Conservation (phyloP, 352 stramenopile genomes). For the Nothophytophthora sp. region DNA sequence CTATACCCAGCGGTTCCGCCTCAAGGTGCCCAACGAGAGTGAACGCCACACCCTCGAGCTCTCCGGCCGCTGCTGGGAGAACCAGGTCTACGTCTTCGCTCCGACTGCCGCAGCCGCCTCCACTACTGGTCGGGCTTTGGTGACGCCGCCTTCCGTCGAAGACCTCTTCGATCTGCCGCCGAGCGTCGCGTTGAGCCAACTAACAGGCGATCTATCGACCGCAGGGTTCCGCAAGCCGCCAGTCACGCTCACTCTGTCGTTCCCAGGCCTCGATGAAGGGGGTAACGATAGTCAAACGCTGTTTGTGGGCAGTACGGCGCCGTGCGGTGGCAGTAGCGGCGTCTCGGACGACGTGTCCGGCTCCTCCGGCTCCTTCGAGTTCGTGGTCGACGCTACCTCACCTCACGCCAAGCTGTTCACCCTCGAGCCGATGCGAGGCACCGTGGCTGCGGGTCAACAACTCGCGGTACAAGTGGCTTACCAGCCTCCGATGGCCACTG, state of each 20-base stretch:
- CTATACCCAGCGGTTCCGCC: constrained; percentile 53
- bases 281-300: constrained; percentile 22
- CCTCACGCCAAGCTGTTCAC: constrained; percentile 65
- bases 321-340: constrained; percentile 23
- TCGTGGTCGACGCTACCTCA: constrained; percentile 54
- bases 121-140: constrained; percentile 9
- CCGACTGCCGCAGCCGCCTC: constrained; percentile 9
- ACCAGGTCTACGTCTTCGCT: constrained; percentile 72
- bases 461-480: constrained; percentile 60
- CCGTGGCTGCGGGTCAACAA: constrained; percentile 53
- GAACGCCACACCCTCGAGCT: constrained; percentile 60
- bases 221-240: constrained; percentile 47
- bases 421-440: constrained; percentile 68
- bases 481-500: constrained; percentile 17
- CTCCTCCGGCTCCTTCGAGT: constrained; percentile 52
- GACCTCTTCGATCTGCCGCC: constrained; percentile 73
- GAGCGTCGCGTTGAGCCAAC: constrained; percentile 32
- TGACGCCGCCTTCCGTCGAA: constrained; percentile 35
- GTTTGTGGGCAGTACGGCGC: constrained; percentile 51
- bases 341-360: constrained; percentile 16
- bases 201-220: constrained; percentile 23
- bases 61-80: constrained; percentile 75
- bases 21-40: constrained; percentile 76
- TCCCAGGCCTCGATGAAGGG: constrained; percentile 24
- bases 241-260: constrained; percentile 43